Percentiles rank a stretch among this genome's conserved stretches.
phyloP scores from a whole-genome alignment of 2,329 filamentous ascomycete species.

The Tolypocladium guangdongense region DNA sequence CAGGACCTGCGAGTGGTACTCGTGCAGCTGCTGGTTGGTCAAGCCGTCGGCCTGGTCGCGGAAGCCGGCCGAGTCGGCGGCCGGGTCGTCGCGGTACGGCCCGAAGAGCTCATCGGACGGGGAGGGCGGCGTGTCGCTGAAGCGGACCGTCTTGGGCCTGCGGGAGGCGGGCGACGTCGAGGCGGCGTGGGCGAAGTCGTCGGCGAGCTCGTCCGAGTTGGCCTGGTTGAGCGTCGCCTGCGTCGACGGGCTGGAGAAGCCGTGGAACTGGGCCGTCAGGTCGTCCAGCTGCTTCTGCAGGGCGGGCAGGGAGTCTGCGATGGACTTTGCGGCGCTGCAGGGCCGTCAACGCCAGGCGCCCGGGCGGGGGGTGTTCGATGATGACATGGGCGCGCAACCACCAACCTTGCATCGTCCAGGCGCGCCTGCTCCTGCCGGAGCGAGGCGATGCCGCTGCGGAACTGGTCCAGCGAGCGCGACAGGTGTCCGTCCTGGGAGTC shows the following conservation, averaged over 20 bases:
- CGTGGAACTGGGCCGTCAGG: conserved; percentile 70
- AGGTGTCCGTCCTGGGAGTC: conserved; percentile 83
- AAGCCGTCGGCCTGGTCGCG: conserved; percentile 48
- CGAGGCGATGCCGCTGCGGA: conserved; percentile 66
- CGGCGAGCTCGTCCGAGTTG: conserved; percentile 51
- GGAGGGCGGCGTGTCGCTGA: conserved; percentile 53
- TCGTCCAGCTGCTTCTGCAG: conserved; percentile 67
- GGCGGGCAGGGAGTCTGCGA: conserved; percentile 54
- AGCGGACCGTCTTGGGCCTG: conserved; percentile 68
- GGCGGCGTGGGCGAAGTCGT: conserved; percentile 55
- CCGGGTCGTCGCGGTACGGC: conserved; percentile 61
- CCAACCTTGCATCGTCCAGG: conserved; percentile 54
- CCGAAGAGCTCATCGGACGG: conserved; percentile 34
- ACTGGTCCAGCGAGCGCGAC: conserved; percentile 74
- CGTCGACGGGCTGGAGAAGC: conserved; percentile 42
- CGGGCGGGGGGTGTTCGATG: not conserved
- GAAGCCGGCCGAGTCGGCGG: conserved; percentile 40
- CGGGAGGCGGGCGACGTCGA: conserved; percentile 22
- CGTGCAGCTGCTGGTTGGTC: conserved; percentile 76
- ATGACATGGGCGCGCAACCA: not conserved
- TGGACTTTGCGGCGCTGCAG: conserved; percentile 32
- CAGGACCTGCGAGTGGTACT: conserved; percentile 70
- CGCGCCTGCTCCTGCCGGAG: conserved; percentile 55
- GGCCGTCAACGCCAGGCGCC: not conserved
- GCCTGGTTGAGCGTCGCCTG: conserved; percentile 44